Evolutionary conservation across 225 moss, liverwort and hornwort species (phyloP), one percentile per base, ranked within the genome.

Genomic region (Asterella californica): DNA sequence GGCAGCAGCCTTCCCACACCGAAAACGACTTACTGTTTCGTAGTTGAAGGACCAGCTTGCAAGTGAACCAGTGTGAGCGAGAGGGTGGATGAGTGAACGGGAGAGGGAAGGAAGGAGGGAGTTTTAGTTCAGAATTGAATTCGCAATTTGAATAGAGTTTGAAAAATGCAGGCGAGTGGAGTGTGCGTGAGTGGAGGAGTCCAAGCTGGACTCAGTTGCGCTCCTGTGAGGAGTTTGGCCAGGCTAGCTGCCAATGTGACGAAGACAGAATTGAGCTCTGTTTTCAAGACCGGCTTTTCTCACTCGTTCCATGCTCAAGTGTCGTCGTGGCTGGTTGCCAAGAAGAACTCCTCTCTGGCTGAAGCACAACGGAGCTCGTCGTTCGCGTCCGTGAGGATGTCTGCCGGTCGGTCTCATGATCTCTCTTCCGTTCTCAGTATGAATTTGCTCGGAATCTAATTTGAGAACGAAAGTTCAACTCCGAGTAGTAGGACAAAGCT

Each of bases 371-470:
- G 36, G 38, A 62, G 42, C 30, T 25, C 46, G 22, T 46, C 73
- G 6, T 74, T 78, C 17, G 63, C 19, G n/a, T 74, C 64, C n/a
- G 66, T 72, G 50, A 78, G 81, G 74, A 84, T 84, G 81, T 78
- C 84, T 78, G 74, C 78, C 45, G 74, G 69, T 72, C 24, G 24
- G 49, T 27, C 33, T 46, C 10, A 32, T 59, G 42, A 55, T 54
- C 38, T 36, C 12, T 4, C 21, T n/a, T 57, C 74, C 53, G 55
- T 64, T 19, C 63, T 33, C 15, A 11, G 18, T 62, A n/a, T 42
- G 42, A 42, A 42, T 65, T 32, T 33, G 10, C 64, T 62, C 0
- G 10, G n/a, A 27, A n/a, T n/a, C n/a, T n/a, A n/a, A n/a, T n/a
- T n/a, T n/a, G n/a, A n/a, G n/a, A n/a, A n/a, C n/a, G n/a, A n/a